A percentile compares a stretch with the other conserved stretches of the same genome.
Evolutionary conservation across 2,329 filamentous ascomycete species (phyloP).

Genomic region (Neopestalotiopsis sp.): DNA sequence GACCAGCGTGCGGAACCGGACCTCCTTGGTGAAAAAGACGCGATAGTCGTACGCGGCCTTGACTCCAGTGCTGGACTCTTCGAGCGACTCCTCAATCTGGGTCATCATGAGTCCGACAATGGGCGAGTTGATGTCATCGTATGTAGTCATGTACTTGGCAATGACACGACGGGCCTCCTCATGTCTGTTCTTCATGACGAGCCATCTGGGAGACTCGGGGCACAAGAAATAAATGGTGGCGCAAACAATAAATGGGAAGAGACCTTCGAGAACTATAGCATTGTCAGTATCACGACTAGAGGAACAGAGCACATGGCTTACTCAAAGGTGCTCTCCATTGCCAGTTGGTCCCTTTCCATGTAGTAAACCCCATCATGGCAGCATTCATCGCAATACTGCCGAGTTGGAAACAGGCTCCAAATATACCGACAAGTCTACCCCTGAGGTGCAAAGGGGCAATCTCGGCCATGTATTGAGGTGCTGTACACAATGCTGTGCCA

Average conservation of each 20-base stretch:
- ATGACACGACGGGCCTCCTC: constrained; percentile 15
- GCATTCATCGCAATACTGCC: constrained; percentile 48
- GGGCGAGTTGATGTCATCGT: constrained; percentile 43
- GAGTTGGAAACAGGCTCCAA: constrained; percentile 52
- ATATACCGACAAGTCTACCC: constrained; percentile 51
- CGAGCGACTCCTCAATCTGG: constrained; percentile 51
- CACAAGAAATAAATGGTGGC: constrained; percentile 43
- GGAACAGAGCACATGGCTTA: background rate
- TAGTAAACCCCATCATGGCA: constrained; percentile 47
- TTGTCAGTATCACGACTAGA: background rate
- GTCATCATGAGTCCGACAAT: constrained; percentile 46
- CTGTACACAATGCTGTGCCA: constrained; percentile 33
- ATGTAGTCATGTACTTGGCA: constrained; percentile 45
- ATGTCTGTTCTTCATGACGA: constrained; percentile 17
- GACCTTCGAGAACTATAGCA: constrained; percentile 39
- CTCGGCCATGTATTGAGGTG: constrained; percentile 36
- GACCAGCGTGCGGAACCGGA: constrained; percentile 48
- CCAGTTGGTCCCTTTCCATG: constrained; percentile 40
- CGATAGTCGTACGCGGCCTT: constrained; percentile 50
- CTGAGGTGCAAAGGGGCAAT: constrained; percentile 37
- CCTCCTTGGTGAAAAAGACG: constrained; percentile 50
- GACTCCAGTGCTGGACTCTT: constrained; percentile 42
- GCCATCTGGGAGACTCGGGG: constrained; percentile 25
- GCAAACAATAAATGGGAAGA: constrained; percentile 45
- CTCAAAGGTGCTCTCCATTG: constrained; percentile 43